These are phyloP conservation scores for Podila minutissima DNA, from an alignment of 192 early-diverging fungal genomes.

Conservation along the genomic window DNA sequence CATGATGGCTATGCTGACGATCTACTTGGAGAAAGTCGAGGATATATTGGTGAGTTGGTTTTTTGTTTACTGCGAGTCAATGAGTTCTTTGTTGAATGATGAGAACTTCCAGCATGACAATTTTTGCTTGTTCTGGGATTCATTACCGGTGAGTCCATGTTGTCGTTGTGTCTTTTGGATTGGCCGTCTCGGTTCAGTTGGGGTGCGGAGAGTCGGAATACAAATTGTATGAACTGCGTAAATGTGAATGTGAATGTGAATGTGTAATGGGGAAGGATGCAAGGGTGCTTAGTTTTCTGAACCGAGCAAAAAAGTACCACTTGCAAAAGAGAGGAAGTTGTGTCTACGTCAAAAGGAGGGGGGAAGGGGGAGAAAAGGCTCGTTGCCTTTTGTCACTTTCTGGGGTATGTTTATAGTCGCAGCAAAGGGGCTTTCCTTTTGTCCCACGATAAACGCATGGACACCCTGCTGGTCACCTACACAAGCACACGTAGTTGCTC, in stretches of 20 bases:
- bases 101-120: background rate
- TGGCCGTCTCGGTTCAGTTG: background rate
- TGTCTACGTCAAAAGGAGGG: no score
- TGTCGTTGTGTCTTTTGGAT: background rate
- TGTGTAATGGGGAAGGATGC: no score
- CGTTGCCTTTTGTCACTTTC: no score
- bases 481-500: no score
- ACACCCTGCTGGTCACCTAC: no score
- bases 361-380: no score
- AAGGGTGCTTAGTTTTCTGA: background rate
- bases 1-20: constrained; percentile 64
- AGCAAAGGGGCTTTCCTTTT: no score
- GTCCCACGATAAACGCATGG: no score
- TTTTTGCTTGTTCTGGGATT: background rate
- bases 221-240: background rate
- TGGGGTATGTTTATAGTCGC: no score
- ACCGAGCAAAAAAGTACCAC: background rate
- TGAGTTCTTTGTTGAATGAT: background rate
- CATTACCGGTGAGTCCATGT: constrained; percentile 1
- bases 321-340: no score
- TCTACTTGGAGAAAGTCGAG: constrained; percentile 15
- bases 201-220: background rate
- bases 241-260: background rate
- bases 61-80: background rate
- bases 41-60: background rate